Percentiles rank a stretch among this genome's conserved stretches.
These are phyloP conservation scores for Anthracocystis panici-leucophaei DNA, from an alignment of 1,284 basidiomycete species.

Conservation along the genomic window DNA sequence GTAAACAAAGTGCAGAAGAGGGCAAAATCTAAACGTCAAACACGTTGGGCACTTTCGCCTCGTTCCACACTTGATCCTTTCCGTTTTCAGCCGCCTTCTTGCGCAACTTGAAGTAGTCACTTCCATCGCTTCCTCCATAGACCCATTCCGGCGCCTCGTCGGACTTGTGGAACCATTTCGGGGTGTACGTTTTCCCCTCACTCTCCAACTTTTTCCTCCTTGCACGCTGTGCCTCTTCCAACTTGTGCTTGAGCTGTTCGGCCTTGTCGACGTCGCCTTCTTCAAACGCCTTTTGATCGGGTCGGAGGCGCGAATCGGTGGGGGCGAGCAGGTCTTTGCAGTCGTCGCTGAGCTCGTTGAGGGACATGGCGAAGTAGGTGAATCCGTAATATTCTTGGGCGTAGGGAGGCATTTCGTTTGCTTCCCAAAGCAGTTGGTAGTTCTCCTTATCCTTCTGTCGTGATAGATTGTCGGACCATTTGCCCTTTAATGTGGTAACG, in stretches of 20 bases:
- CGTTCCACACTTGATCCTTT: constrained; percentile 20
- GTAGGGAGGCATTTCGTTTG: constrained; percentile 59
- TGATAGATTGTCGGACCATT: constrained; percentile 62
- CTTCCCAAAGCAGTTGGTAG: constrained; percentile 67
- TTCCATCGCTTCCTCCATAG: constrained; percentile 56
- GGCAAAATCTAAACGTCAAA: constrained; percentile 34
- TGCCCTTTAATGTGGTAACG: constrained; percentile 58
- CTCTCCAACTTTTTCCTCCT: constrained; percentile 71
- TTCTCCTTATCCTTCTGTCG: constrained; percentile 63
- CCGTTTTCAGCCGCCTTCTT: constrained; percentile 31
- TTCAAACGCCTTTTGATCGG: constrained; percentile 88
- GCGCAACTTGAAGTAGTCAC: constrained; percentile 52
- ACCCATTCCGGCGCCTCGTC: constrained; percentile 53
- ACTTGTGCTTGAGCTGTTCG: constrained; percentile 79
- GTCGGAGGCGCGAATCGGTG: constrained; percentile 86
- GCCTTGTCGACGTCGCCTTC: constrained; percentile 82
- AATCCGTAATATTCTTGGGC: constrained; percentile 68
- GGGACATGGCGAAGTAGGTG: constrained; percentile 68
- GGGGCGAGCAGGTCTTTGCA: constrained; percentile 78
- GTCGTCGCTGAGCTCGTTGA: constrained; percentile 72
- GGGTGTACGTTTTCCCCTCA: constrained; percentile 31
- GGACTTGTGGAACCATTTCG: constrained; percentile 64
- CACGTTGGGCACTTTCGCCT: constrained; percentile 25
- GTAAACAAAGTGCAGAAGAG: no score
- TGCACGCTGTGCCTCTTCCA: constrained; percentile 76